phyloP scores from a whole-genome alignment of 805 yeast genomes.

The Wickerhamomyces chambardii region DNA sequence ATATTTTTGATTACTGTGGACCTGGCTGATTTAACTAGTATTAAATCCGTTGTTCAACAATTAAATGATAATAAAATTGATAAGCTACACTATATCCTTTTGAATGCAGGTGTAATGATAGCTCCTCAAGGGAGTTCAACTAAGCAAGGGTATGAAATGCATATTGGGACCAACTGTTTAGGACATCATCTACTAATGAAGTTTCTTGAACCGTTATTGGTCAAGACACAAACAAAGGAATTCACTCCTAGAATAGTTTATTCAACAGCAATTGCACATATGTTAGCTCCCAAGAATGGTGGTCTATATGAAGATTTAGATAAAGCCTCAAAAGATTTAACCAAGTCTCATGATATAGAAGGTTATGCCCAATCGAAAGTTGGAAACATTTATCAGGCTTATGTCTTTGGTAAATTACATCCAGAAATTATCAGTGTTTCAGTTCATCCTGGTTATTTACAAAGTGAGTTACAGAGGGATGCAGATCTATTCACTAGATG shows the following conservation, averaged over 20 bases:
- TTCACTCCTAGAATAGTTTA: slow-evolving; percentile 32
- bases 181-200: slow-evolving; percentile 37
- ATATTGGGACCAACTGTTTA: slow-evolving; percentile 35
- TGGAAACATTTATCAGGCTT: slow-evolving; percentile 25
- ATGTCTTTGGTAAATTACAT: slow-evolving; percentile 24
- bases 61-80: slow-evolving; percentile 13
- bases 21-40: slow-evolving; percentile 30
- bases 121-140: slow-evolving; percentile 28
- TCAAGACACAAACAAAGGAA: slow-evolving; percentile 17
- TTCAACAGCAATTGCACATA: slow-evolving; percentile 31
- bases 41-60: slow-evolving; percentile 26
- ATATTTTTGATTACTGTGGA: slow-evolving; percentile 20
- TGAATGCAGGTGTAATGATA: slow-evolving; percentile 37
- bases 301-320: slow-evolving; percentile 25
- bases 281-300: slow-evolving; percentile 21
- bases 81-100: slow-evolving; percentile 25
- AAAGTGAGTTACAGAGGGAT: slow-evolving; percentile 24
- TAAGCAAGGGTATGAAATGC: slow-evolving; percentile 35
- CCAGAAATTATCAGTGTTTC: slow-evolving; percentile 23
- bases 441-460: slow-evolving; percentile 32
- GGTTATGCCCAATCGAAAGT: slow-evolving; percentile 37
- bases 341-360: background rate
- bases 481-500: background rate
- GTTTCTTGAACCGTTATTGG: slow-evolving; percentile 26
- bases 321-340: slow-evolving; percentile 4